Percentiles rank a stretch among this genome's conserved stretches.
Evolutionary conservation across 2,329 filamentous ascomycete genomes (phyloP).

Genomic region (Ophiostoma pallidulum): DNA sequence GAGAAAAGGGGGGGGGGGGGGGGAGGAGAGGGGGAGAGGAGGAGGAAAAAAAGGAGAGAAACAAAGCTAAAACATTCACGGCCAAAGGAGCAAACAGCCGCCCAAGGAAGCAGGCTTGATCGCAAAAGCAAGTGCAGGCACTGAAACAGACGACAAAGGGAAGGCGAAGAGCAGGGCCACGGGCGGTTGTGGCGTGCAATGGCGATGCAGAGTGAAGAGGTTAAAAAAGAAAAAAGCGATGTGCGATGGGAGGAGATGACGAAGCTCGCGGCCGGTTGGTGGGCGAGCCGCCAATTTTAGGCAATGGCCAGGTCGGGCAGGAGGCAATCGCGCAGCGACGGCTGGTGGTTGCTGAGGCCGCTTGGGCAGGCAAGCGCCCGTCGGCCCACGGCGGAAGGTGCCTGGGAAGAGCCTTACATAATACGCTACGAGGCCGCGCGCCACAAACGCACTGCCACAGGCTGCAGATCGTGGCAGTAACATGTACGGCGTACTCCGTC

Average conservation of each 20-base stretch:
- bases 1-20: too few species aligned
- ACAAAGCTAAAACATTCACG: constrained; percentile 10
- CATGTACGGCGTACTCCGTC: too few species aligned
- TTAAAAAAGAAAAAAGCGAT: constrained; percentile 6
- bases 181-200: constrained; percentile 1
- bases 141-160: not conserved
- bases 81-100: not conserved
- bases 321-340: not conserved
- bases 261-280: constrained; percentile 12
- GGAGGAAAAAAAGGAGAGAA: constrained; percentile 5
- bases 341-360: constrained; percentile 1
- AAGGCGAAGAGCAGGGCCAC: not conserved
- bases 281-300: not conserved
- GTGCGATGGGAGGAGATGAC: constrained; percentile 11
- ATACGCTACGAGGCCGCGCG: too few species aligned
- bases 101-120: constrained; percentile 2
- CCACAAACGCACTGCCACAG: too few species aligned
- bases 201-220: constrained; percentile 1
- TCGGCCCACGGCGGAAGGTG: too few species aligned
- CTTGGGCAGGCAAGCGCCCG: too few species aligned
- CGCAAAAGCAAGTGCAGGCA: not conserved
- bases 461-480: too few species aligned
- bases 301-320: not conserved
- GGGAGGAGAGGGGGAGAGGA: not conserved
- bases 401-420: too few species aligned